Evolutionary conservation across 2,329 filamentous ascomycete genomes (phyloP).

Genomic region (Calonectria hawksworthii): DNA sequence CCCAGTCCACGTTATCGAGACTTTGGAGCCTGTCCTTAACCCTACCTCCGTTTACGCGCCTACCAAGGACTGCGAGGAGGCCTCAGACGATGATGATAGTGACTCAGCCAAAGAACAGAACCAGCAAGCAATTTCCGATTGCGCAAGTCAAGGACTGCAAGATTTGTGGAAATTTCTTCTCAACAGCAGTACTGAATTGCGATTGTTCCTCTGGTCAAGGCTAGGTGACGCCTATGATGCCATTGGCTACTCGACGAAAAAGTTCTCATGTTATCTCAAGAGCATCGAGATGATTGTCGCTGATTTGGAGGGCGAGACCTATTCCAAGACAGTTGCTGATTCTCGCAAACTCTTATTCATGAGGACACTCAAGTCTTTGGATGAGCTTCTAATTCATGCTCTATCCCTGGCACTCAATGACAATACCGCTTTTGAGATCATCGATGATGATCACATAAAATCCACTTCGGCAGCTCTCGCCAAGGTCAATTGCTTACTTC

Average conservation of each 20-base stretch:
- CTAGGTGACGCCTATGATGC: conserved; percentile 90
- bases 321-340: conserved; percentile 69
- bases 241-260: conserved; percentile 89
- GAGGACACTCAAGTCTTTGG: conserved; percentile 82
- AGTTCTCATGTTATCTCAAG: conserved; percentile 87
- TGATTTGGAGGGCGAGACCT: conserved; percentile 74
- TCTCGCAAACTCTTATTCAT: conserved; percentile 80
- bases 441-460: conserved; percentile 84
- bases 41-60: conserved; percentile 68
- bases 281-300: conserved; percentile 86
- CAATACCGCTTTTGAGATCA: conserved; percentile 80
- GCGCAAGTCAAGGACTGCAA: conserved; percentile 70
- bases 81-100: conserved; percentile 26
- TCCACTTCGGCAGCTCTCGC: conserved; percentile 80
- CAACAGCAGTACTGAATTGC: conserved; percentile 84
- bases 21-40: conserved; percentile 91
- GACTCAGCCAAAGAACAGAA: conserved; percentile 37
- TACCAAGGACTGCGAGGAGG: conserved; percentile 29
- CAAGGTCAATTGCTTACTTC: conserved; percentile 80
- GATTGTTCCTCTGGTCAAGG: conserved; percentile 90
- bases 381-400: conserved; percentile 80
- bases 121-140: conserved; percentile 63
- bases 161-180: conserved; percentile 91
- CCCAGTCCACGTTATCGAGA: conserved; percentile 89
- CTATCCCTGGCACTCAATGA: conserved; percentile 79